Percentiles rank a stretch among this genome's conserved stretches.
Conservation (phyloP, 139 green algal species). For the Limnomonas spitsbergensis region DNA sequence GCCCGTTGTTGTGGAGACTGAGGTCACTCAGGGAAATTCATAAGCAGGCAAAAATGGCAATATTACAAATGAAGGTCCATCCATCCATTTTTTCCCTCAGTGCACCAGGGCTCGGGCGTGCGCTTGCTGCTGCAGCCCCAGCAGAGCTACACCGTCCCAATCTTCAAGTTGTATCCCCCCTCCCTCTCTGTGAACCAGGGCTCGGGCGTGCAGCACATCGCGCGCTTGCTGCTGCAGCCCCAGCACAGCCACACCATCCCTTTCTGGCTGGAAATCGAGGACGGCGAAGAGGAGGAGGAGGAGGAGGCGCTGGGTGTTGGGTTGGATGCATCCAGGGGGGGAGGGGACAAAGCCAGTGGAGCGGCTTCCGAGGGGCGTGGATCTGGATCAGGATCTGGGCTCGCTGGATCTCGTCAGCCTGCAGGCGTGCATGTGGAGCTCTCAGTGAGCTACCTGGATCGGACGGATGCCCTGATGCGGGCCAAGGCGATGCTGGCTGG, state of each 20-base stretch:
- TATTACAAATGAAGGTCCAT: no score
- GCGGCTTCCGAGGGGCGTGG: no score
- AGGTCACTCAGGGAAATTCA: no score
- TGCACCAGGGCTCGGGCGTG: no score
- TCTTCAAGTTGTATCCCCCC: no score
- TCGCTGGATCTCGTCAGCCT: no score
- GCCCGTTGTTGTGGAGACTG: no score
- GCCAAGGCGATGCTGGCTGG: neutral
- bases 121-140: constrained; percentile 1
- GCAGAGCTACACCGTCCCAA: neutral
- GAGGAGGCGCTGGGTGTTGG: neutral
- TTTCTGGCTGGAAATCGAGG: constrained; percentile 4
- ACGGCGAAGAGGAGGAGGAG: neutral
- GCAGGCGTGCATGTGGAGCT: constrained; percentile 10
- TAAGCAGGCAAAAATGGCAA: no score
- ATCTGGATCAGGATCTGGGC: no score
- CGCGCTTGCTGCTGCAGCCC: neutral
- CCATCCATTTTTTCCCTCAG: no score
- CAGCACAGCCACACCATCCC: neutral
- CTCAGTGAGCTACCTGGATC: neutral
- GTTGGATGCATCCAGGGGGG: neutral
- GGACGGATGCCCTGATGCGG: neutral
- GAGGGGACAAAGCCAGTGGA: no score
- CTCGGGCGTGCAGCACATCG: constrained; percentile 9
- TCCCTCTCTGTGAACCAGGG: no score